A percentile compares a stretch with the other conserved stretches of the same genome.
phyloP scores from a whole-genome alignment of 148 eudicot genomes.

The Chenopodium suecicum region DNA sequence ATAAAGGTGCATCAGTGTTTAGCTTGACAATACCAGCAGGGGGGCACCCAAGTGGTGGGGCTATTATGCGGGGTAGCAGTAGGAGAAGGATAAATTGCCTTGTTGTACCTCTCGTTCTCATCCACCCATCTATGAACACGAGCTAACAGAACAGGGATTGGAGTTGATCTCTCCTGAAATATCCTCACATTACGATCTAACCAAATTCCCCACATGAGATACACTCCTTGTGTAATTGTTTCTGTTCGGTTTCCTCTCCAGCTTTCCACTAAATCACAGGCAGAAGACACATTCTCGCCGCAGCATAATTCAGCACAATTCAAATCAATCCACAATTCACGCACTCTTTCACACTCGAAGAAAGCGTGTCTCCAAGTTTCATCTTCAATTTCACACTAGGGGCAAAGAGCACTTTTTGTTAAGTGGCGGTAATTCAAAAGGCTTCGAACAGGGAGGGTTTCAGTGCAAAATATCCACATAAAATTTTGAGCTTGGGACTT shows the following conservation, averaged over 20 bases:
- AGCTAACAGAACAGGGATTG: background rate
- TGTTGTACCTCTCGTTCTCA: too few relatives aligned
- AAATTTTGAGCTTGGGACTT: background rate
- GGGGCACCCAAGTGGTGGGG: too few relatives aligned
- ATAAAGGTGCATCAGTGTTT: background rate
- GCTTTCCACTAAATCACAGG: background rate
- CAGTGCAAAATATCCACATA: background rate
- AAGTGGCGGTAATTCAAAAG: background rate
- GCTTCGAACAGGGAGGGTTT: background rate
- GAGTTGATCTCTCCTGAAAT: background rate
- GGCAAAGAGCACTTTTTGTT: background rate
- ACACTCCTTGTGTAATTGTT: background rate
- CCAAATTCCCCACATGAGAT: background rate
- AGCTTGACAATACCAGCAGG: background rate
- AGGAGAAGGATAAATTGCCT: too few relatives aligned
- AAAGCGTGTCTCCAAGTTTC: background rate
- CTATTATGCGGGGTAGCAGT: too few relatives aligned
- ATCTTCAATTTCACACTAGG: background rate
- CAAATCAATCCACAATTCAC: background rate
- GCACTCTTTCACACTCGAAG: background rate
- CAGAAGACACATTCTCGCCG: too few relatives aligned
- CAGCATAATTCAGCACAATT: background rate
- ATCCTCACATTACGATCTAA: background rate
- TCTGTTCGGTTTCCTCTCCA: background rate
- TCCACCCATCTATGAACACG: background rate